Percentiles rank a stretch among this genome's conserved stretches.
phyloP scores from a whole-genome alignment of 495 filamentous ascomycete genomes.

The Tuber borchii region DNA sequence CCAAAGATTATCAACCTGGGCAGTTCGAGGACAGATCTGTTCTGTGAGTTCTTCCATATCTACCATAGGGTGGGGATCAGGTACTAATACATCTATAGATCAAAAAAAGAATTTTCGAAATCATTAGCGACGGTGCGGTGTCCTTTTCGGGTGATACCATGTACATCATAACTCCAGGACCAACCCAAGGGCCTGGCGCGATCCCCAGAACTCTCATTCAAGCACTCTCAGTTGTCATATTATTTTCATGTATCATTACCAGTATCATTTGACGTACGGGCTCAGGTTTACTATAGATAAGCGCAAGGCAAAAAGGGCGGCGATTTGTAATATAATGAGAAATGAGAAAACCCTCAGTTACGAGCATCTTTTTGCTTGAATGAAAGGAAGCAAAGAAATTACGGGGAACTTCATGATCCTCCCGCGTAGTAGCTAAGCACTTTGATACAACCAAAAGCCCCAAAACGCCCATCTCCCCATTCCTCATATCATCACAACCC shows the following conservation, averaged over 20 bases:
- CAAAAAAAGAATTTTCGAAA: slow-evolving; percentile 44
- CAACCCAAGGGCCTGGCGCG: neutral
- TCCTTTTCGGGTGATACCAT: neutral
- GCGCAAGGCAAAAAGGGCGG: slow-evolving; percentile 6
- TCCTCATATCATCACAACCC: slow-evolving; percentile 56
- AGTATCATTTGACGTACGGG: slow-evolving; percentile 7
- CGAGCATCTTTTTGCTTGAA: neutral
- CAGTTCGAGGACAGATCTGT: slow-evolving; percentile 87
- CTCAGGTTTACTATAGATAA: slow-evolving; percentile 4
- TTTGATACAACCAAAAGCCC: neutral
- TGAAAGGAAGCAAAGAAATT: neutral
- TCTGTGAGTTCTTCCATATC: slow-evolving; percentile 54
- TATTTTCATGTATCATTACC: slow-evolving; percentile 8
- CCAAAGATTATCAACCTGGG: slow-evolving; percentile 99
- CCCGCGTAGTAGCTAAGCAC: neutral
- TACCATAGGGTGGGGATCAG: slow-evolving; percentile 3
- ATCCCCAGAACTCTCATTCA: neutral
- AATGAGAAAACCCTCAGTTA: neutral
- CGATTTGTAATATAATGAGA: slow-evolving; percentile 50
- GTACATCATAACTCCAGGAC: neutral
- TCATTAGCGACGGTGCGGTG: slow-evolving; percentile 14
- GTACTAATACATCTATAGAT: slow-evolving; percentile 23
- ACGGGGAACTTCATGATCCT: neutral
- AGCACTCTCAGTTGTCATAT: neutral
- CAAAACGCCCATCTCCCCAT: neutral